Percentiles rank a stretch among this genome's conserved stretches.
These are phyloP conservation scores for Zygoascus ofunaensis DNA, from an alignment of 805 yeast species.

Conservation along the genomic window DNA sequence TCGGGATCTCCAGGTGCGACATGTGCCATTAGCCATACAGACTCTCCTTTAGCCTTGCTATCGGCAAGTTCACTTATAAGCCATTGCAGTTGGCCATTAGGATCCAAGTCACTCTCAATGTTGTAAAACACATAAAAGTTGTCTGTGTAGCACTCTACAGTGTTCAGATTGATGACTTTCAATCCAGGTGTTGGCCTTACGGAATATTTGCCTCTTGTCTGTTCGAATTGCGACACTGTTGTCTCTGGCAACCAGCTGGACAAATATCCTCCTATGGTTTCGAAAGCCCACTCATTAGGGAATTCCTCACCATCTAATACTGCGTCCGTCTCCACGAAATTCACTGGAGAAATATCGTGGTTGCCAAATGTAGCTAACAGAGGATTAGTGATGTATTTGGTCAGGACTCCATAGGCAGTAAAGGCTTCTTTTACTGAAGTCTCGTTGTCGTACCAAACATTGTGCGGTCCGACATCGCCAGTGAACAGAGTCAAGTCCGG, in stretches of 20 bases:
- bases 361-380: slow-evolving; percentile 2
- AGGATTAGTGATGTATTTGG: slow-evolving; percentile 1
- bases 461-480: slow-evolving; percentile 1
- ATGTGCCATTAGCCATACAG: slow-evolving; percentile 2
- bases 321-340: neutral
- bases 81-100: slow-evolving; percentile 3
- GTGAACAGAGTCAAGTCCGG: slow-evolving; percentile 3
- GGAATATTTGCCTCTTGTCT: neutral
- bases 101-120: neutral
- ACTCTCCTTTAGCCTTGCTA: neutral
- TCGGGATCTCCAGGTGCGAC: slow-evolving; percentile 1
- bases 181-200: neutral
- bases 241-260: slow-evolving; percentile 1
- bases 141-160: slow-evolving; percentile 2
- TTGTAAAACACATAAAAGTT: slow-evolving; percentile 2
- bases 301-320: neutral
- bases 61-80: slow-evolving; percentile 1
- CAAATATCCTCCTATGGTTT: neutral
- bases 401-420: neutral
- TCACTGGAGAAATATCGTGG: slow-evolving; percentile 1
- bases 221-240: neutral
- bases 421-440: slow-evolving; percentile 1
- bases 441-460: slow-evolving; percentile 2
- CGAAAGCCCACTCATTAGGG: slow-evolving; percentile 1
- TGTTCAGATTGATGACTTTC: slow-evolving; percentile 2